Evolutionary conservation across 331 rosid species (phyloP).

Genomic region (Quercus phellos): DNA sequence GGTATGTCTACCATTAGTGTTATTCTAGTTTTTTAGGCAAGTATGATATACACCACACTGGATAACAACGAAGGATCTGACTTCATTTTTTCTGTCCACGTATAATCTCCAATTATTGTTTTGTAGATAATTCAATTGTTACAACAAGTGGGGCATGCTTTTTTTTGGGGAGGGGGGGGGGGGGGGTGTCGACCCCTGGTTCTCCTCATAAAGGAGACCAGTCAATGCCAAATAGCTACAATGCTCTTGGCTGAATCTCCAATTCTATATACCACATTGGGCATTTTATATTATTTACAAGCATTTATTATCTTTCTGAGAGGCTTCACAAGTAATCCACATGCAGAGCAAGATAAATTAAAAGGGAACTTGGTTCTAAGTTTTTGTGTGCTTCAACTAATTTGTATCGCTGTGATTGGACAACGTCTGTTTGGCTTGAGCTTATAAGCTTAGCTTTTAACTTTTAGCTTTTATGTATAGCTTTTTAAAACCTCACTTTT

Average conservation of each 20-base stretch:
- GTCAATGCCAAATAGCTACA: no score
- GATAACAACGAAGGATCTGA: neutral
- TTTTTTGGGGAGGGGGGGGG: no score
- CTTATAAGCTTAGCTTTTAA: no score
- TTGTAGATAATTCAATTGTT: no score
- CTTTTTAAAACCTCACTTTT: no score
- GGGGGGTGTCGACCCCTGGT: no score
- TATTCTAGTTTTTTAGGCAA: neutral
- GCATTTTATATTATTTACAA: neutral
- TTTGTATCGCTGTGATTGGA: neutral
- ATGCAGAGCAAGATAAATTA: slow-evolving; percentile 4
- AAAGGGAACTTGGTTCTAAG: neutral
- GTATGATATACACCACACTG: neutral
- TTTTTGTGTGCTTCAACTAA: neutral
- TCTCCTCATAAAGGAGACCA: no score
- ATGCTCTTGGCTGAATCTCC: neutral
- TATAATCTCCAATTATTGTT: neutral
- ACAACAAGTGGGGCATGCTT: no score
- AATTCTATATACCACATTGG: neutral
- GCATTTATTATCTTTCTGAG: neutral
- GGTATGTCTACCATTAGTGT: slow-evolving; percentile 40
- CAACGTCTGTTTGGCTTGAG: no score
- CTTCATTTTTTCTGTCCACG: neutral
- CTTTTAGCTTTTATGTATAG: no score
- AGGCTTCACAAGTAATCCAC: slow-evolving; percentile 1